Evolutionary conservation across 2,329 filamentous ascomycete species (phyloP), one percentile per base, ranked within the genome.

Genomic region (Colletotrichum spaethianum): DNA sequence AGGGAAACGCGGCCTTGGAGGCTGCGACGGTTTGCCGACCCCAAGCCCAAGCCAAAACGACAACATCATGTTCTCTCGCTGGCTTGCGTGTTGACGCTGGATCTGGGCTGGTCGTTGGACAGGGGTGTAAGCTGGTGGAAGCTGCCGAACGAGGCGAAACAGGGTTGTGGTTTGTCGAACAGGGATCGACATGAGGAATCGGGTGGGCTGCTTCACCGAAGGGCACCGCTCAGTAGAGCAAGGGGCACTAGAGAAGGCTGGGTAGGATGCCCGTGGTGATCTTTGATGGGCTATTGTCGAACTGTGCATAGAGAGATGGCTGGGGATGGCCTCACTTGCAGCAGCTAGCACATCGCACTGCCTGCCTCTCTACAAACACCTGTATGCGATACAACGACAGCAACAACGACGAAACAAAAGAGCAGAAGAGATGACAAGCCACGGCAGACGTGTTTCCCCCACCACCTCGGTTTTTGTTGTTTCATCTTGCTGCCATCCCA

Each of bases 271-370:
- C 36, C 23, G 61, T 33, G n/a, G 48, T 53, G 23, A 44, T 28
- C 36, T 63, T 6, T 63, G 65, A 64, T 63, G 42, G 36, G 42
- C 31, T 28, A 16, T 33, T 26, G 44, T 36, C 57, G 59, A 40
- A 31, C 12, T 48, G 52, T 63, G 64, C 48, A 63, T 59, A 55
- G 62, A 42, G 6, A 26, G 40, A 69, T 72, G 69, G 69, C 69
- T 72, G 69, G 69, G 65, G 68, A 69, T 69, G 59, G 65, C 69
- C 40, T 72, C 69, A 72, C 64, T 69, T 40, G 40, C 64, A 52
- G 38, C 61, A 42, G 28, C 9, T 33, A 46, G 52, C 23, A 40
- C 56, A 3, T 31, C 12, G 31, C 31, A n/a, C 5, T 36, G 20
- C 42, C 42, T 44, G n/a, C 7, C 18, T 53, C 50, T 55, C 1